Evolutionary conservation across 2,329 filamentous ascomycete species (phyloP).

Genomic region (Fusarium concolor): DNA sequence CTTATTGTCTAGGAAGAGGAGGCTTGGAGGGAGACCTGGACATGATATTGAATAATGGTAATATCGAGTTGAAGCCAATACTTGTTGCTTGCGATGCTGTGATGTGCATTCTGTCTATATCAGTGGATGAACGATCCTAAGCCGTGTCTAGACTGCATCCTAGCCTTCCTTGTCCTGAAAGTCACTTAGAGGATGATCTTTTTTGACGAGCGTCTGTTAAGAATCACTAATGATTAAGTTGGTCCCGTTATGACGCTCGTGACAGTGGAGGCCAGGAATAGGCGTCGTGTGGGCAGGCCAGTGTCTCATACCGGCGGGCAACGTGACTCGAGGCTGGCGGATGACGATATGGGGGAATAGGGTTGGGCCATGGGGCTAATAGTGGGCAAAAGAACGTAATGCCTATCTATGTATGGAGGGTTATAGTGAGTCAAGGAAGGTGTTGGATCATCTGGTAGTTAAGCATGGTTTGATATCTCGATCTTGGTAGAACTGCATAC

Average conservation of each 20-base stretch:
- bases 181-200: background rate
- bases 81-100: background rate
- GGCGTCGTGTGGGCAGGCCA: conserved; percentile 21
- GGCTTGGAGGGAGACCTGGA: background rate
- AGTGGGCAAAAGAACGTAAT: background rate
- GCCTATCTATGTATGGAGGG: background rate
- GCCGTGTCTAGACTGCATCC: background rate
- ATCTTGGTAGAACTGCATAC: conserved; percentile 6
- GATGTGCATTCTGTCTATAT: background rate
- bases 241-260: conserved; percentile 30
- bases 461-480: conserved; percentile 33
- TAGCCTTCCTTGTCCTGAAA: background rate
- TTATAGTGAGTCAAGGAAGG: background rate
- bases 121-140: background rate
- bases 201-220: background rate
- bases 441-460: conserved; percentile 24
- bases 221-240: background rate
- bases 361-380: conserved; percentile 13
- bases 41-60: conserved; percentile 50
- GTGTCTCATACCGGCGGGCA: conserved; percentile 29
- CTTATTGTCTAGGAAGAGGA: conserved; percentile 24
- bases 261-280: conserved; percentile 14
- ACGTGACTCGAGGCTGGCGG: conserved; percentile 37
- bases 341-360: conserved; percentile 26
- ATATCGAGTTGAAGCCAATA: conserved; percentile 38